Evolutionary conservation across 1,139 yeast genomes (phyloP).

Genomic region (Blastobotrys malaysiensis): DNA sequence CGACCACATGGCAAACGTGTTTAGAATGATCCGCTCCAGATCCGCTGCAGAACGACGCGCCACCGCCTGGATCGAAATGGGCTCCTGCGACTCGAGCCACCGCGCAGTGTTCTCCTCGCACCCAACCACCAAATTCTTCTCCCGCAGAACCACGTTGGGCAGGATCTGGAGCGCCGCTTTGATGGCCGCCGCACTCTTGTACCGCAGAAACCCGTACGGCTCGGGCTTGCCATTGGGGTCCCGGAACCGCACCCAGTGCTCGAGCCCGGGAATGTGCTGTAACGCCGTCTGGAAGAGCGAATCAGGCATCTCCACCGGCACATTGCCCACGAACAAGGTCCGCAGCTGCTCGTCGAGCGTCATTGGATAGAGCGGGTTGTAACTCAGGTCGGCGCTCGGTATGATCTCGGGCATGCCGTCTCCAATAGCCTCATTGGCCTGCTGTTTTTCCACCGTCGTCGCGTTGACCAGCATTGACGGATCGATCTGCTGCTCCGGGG

Average conservation of each 20-base stretch:
- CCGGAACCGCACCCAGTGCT: conserved; percentile 20
- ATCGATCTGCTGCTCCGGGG: neutral
- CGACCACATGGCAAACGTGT: conserved; percentile 7
- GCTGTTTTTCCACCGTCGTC: neutral
- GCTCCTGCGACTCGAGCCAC: conserved; percentile 14
- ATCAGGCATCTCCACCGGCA: conserved; percentile 31
- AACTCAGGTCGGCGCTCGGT: neutral
- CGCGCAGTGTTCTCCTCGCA: conserved; percentile 17
- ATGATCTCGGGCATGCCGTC: neutral
- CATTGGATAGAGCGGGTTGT: conserved; percentile 17
- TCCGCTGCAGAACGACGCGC: conserved; percentile 8
- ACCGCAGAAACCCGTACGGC: conserved; percentile 25
- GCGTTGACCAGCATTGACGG: neutral
- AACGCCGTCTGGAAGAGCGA: conserved; percentile 23
- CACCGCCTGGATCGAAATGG: conserved; percentile 2
- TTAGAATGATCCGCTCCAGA: conserved; percentile 7
- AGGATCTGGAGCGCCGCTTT: conserved; percentile 23
- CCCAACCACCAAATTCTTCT: conserved; percentile 13
- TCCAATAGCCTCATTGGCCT: neutral
- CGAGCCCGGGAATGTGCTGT: conserved; percentile 24
- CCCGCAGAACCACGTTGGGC: conserved; percentile 16
- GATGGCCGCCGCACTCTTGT: conserved; percentile 18
- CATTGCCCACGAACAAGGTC: conserved; percentile 28
- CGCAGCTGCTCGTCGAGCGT: conserved; percentile 29
- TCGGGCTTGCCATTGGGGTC: conserved; percentile 19